Evolutionary conservation across 2,329 filamentous ascomycete species (phyloP).

Genomic region (Ciborinia camelliae): DNA sequence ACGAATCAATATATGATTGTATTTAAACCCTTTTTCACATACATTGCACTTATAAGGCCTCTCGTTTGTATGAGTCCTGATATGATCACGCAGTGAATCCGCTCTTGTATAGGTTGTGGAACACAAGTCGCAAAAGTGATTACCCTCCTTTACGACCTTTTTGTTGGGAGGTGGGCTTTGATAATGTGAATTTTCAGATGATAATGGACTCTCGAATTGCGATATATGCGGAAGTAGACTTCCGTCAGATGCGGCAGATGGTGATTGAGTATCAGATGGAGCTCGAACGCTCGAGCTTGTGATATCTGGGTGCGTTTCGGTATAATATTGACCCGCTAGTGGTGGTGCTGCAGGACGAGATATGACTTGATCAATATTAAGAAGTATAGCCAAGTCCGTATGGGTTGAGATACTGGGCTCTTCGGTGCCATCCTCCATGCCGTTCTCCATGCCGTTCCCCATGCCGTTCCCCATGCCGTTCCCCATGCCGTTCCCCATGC

Average conservation of each 20-base stretch:
- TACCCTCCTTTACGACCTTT: background rate
- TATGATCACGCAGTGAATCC: background rate
- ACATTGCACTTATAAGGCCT: background rate
- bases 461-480: no score
- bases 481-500: no score
- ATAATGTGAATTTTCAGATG: background rate
- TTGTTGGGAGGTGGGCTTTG: background rate
- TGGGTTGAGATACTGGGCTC: background rate
- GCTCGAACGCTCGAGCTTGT: background rate
- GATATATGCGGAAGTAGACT: no score
- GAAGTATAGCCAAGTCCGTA: background rate
- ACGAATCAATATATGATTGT: no score
- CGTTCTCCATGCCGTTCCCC: no score
- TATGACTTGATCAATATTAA: background rate
- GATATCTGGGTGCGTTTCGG: background rate
- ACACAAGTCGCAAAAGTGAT: background rate
- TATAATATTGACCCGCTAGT: background rate
- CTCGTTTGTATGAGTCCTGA: background rate
- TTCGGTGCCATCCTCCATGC: background rate
- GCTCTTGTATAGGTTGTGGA: background rate
- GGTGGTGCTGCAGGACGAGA: background rate
- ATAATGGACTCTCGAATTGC: no score
- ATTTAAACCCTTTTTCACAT: background rate
- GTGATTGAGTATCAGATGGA: background rate
- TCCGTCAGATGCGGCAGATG: no score